Evolutionary conservation across 371 early-diverging fungal genomes (phyloP).

Genomic region (Mortierella sp.): DNA sequence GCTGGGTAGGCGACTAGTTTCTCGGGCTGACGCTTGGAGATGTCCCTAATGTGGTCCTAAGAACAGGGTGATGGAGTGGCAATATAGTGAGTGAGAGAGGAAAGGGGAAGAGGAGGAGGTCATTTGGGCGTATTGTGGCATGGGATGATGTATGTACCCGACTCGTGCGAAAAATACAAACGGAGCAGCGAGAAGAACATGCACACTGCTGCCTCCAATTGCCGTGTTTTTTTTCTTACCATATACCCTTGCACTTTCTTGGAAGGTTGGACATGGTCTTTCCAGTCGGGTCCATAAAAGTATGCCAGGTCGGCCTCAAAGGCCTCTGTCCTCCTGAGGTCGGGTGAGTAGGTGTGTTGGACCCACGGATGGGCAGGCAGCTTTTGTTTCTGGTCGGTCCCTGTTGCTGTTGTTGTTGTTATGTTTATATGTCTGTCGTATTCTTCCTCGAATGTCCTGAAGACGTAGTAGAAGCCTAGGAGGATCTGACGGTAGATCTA

Average conservation of each 20-base stretch:
- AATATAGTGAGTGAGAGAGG: background rate
- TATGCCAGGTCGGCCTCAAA: slow-evolving; percentile 47
- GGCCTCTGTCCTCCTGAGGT: slow-evolving; percentile 33
- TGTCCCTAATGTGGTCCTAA: slow-evolving; percentile 48
- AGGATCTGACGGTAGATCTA: slow-evolving; percentile 51
- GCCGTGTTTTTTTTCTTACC: slow-evolving; percentile 8
- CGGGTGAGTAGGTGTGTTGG: slow-evolving; percentile 32
- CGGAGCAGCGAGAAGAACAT: background rate
- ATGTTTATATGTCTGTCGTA: slow-evolving; percentile 31
- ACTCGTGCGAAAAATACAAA: background rate
- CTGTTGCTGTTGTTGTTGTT: background rate
- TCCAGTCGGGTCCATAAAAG: slow-evolving; percentile 46
- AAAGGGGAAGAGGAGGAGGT: background rate
- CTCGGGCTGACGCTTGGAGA: slow-evolving; percentile 37
- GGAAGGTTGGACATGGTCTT: slow-evolving; percentile 27
- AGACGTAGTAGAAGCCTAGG: slow-evolving; percentile 47
- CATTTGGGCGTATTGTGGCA: background rate
- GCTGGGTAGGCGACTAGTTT: slow-evolving; percentile 48
- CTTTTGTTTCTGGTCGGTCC: background rate
- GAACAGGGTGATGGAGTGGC: no score
- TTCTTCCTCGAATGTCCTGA: slow-evolving; percentile 42
- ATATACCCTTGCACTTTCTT: slow-evolving; percentile 30
- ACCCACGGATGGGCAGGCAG: slow-evolving; percentile 27
- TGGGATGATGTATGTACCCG: background rate
- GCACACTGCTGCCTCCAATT: background rate